Evolutionary conservation across 768 basidiomycete genomes (phyloP).

Genomic region (Suillus clintonianus): DNA sequence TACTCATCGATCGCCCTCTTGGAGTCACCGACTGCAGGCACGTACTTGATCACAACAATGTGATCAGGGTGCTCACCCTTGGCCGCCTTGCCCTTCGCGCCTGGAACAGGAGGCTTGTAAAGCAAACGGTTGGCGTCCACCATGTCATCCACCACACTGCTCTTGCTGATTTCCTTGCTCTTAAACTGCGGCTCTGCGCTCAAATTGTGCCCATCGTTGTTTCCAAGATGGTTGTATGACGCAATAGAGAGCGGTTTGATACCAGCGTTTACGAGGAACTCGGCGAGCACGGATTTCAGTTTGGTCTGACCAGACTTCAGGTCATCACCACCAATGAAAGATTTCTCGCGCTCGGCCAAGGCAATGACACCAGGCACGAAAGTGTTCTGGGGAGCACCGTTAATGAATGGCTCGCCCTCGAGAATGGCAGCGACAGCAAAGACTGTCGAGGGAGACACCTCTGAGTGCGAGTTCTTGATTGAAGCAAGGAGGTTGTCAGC

Average conservation of each 20-base stretch:
- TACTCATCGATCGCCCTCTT: slow-evolving; percentile 99
- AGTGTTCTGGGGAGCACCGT: slow-evolving; percentile 98
- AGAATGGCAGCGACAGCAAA: slow-evolving; percentile 96
- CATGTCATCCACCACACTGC: slow-evolving; percentile 97
- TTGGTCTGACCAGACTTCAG: slow-evolving; percentile 98
- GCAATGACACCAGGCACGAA: slow-evolving; percentile 95
- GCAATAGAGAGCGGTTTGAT: slow-evolving; percentile 98
- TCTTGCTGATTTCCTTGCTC: slow-evolving; percentile 98
- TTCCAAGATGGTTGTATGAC: slow-evolving; percentile 98
- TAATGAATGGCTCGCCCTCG: slow-evolving; percentile 93
- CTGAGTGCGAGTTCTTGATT: slow-evolving; percentile 85
- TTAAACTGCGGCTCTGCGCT: slow-evolving; percentile 91
- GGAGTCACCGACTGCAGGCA: slow-evolving; percentile 94
- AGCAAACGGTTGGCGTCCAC: slow-evolving; percentile 87
- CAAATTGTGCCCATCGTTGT: slow-evolving; percentile 95
- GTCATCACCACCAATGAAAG: slow-evolving; percentile 97
- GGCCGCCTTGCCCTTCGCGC: slow-evolving; percentile 52
- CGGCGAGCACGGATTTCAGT: slow-evolving; percentile 94
- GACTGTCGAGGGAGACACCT: slow-evolving; percentile 95
- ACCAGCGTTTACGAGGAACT: slow-evolving; percentile 98
- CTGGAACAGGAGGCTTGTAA: slow-evolving; percentile 77
- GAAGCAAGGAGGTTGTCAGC: slow-evolving; percentile 82
- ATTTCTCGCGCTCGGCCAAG: slow-evolving; percentile 84
- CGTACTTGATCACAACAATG: slow-evolving; percentile 95
- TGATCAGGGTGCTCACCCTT: slow-evolving; percentile 99